Conservation (phyloP, 371 early-diverging fungal species). For the Fennellomyces sp. region DNA sequence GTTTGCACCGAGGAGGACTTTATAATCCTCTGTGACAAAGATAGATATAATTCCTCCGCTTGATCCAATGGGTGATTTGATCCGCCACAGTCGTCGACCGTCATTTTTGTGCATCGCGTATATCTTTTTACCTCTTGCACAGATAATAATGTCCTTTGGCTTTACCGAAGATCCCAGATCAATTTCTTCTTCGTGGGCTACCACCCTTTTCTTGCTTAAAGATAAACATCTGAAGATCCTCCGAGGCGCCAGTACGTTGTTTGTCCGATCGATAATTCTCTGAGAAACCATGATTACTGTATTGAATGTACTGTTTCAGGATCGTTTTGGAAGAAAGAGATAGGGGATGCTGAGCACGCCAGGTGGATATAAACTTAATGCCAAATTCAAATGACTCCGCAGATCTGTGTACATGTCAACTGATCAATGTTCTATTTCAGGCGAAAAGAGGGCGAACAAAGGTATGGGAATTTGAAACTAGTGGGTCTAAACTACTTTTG, state of each 20-base stretch:
- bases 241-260: neutral
- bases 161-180: neutral
- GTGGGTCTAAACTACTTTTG: too few relatives aligned
- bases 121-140: neutral
- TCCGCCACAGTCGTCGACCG: neutral
- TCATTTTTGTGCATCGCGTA: neutral
- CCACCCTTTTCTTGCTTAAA: neutral
- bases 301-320: neutral
- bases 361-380: neutral
- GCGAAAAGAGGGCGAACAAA: neutral
- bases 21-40: slow-evolving; percentile 1
- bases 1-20: neutral
- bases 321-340: neutral
- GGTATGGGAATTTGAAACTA: too few relatives aligned
- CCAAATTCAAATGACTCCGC: neutral
- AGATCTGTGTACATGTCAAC: neutral
- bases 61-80: neutral
- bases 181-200: neutral
- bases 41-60: slow-evolving; percentile 3
- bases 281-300: neutral
- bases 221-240: neutral
- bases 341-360: neutral
- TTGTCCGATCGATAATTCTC: neutral
- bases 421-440: neutral
- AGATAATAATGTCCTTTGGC: neutral